Conservation (phyloP, 1,284 basidiomycete genomes). For the Boletus mariae region DNA sequence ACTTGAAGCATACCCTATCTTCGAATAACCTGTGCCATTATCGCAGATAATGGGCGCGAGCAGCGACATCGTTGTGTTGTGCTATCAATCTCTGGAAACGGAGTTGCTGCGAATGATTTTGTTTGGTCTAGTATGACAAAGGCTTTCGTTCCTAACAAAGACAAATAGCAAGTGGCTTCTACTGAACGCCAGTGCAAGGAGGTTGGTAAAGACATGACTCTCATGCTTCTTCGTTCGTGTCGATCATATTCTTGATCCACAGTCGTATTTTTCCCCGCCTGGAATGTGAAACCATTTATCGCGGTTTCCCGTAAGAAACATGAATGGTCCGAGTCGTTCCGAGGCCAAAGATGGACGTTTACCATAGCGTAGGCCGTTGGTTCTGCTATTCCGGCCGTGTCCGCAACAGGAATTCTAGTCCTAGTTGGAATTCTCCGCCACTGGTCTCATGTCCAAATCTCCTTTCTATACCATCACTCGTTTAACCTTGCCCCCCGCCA, state of each 20-base stretch:
- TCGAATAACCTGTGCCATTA: slow-evolving; percentile 97
- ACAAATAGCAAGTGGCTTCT: slow-evolving; percentile 12
- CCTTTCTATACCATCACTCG: neutral
- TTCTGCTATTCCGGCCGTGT: neutral
- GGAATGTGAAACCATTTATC: neutral
- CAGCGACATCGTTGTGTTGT: slow-evolving; percentile 57
- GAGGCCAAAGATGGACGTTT: neutral
- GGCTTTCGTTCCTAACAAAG: slow-evolving; percentile 27
- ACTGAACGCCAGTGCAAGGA: too few species aligned
- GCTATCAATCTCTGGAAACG: slow-evolving; percentile 6
- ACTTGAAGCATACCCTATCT: slow-evolving; percentile 77
- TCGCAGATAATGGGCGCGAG: slow-evolving; percentile 93
- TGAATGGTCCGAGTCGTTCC: neutral
- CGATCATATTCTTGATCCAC: too few species aligned
- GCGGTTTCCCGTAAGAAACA: too few species aligned
- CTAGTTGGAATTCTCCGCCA: slow-evolving; percentile 5
- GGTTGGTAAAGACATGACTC: too few species aligned
- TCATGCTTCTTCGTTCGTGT: too few species aligned
- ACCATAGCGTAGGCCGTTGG: neutral
- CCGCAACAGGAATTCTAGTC: neutral
- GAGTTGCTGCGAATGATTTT: slow-evolving; percentile 15
- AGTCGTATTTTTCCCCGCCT: neutral
- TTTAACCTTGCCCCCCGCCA: neutral
- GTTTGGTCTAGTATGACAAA: slow-evolving; percentile 26
- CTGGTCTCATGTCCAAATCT: neutral